Base-by-base conservation (phyloP, 108 stramenopile genomes). In the Fistulifera pelliculosa region DNA sequence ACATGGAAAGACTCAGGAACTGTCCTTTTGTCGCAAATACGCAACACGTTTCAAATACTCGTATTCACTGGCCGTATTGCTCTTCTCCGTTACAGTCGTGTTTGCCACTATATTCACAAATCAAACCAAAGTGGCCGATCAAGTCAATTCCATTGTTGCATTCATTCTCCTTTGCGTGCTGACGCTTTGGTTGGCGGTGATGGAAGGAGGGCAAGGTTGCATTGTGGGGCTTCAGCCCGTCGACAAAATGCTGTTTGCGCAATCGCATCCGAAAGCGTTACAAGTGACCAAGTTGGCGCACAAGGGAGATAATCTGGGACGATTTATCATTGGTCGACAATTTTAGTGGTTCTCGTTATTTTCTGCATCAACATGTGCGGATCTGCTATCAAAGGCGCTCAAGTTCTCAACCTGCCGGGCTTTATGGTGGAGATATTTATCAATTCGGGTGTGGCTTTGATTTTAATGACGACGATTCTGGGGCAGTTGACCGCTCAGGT, bases 401-500 rank as follows among this genome's bases (percentile, higher is more conserved):
- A 22, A 0, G 61, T 63, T 0, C 62, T 67, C 17, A 40, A 45
- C 19, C 41, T 73, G 16, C 42, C 54, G 6, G n/a, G 0, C 2
- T 4, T 17, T 4, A 5, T 58, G 54, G 62, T 27, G 22, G 44
- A 51, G 2, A 51, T 56, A 19, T 56, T 64, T 18, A 54, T 74
- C 11, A 59, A 42, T 19, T 41, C 62, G 16, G 79, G 74, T 21
- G 14, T 75, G n/a, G 64, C 69, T n/a, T 38, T 70, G 41, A 66
- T 75, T 26, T 35, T 75, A 24, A 38, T 62, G n/a, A 66, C 69
- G 11, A 27, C 64, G 24, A 48, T 47, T 28, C 17, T 70, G 47
- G 76, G 76, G 13, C 70, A 77, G 47, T 53, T 76, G 1, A 45
- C 60, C 0, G 58, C 79, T 11, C 83, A 84, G 57, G 74, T 84